A percentile compares a stretch with the other conserved stretches of the same genome.
Conservation (phyloP, 2,329 filamentous ascomycete genomes). For the Aspergillus pseudotamarii region DNA sequence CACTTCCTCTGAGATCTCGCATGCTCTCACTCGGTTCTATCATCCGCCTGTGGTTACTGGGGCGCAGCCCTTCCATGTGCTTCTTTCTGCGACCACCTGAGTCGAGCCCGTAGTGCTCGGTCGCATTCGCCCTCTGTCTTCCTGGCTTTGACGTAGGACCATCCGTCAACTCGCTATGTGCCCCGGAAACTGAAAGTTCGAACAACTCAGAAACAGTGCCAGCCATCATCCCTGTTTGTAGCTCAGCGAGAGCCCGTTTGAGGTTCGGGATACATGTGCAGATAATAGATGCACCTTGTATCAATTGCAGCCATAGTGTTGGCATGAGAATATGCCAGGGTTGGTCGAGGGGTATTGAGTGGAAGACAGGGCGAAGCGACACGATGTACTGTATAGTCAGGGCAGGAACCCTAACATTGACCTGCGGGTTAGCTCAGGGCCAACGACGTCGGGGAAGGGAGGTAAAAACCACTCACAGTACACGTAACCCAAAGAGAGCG, state of each 20-base stretch:
- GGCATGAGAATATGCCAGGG: conserved; percentile 5
- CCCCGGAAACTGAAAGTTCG: conserved; percentile 1
- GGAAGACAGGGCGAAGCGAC: neutral
- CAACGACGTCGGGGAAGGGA: too few species aligned
- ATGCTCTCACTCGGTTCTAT: neutral
- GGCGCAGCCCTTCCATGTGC: neutral
- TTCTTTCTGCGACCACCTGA: neutral
- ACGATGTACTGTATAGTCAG: neutral
- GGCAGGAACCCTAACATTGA: neutral
- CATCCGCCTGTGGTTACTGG: too few species aligned
- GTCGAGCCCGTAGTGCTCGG: neutral
- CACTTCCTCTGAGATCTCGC: neutral
- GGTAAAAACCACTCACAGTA: neutral
- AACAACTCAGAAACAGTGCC: conserved; percentile 2
- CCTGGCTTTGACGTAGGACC: neutral
- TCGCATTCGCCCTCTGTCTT: neutral
- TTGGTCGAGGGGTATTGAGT: neutral
- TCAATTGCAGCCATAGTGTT: neutral
- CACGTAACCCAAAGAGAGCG: conserved; percentile 3
- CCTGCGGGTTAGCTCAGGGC: neutral
- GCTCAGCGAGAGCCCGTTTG: conserved; percentile 4
- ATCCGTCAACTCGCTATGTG: neutral
- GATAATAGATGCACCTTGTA: neutral
- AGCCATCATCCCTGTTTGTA: conserved; percentile 11
- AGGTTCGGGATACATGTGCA: conserved; percentile 5